Evolutionary conservation across 371 early-diverging fungal genomes (phyloP).

Genomic region (Zychaea mexicana): DNA sequence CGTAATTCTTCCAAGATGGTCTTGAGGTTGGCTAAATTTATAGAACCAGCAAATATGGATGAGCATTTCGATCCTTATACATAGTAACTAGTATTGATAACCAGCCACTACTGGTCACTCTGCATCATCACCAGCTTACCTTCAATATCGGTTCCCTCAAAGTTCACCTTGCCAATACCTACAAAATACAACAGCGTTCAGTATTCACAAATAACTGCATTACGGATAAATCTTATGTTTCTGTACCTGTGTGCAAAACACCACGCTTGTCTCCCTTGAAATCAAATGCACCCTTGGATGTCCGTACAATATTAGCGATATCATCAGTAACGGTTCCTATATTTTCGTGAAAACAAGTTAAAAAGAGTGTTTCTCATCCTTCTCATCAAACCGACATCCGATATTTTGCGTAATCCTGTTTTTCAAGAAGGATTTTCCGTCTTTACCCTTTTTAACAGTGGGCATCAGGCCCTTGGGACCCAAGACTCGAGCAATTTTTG

Average conservation of each 20-base stretch:
- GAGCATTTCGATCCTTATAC: not conserved
- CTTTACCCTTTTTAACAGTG: constrained; percentile 84
- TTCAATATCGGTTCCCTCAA: constrained; percentile 57
- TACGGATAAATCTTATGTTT: not conserved
- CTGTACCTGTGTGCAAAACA: constrained; percentile 71
- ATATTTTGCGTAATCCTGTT: not conserved
- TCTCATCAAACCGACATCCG: not conserved
- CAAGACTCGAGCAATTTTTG: constrained; percentile 88
- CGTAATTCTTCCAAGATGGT: constrained; percentile 61
- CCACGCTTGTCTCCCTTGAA: constrained; percentile 76
- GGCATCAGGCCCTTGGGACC: constrained; percentile 98
- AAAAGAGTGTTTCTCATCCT: too few relatives aligned
- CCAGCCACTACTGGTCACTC: too few relatives aligned
- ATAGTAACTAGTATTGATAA: too few relatives aligned
- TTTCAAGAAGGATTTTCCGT: too few relatives aligned
- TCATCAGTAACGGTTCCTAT: constrained; percentile 80
- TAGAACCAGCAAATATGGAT: not conserved
- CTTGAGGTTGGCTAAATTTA: constrained; percentile 46
- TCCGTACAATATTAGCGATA: constrained; percentile 59
- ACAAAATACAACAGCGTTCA: not conserved
- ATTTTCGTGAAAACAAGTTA: too few relatives aligned
- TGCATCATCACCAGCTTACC: constrained; percentile 20
- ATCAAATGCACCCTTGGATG: constrained; percentile 71
- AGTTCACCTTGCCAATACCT: constrained; percentile 57
- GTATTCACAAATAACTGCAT: not conserved